These are phyloP conservation scores for Alternaria tenuissima DNA, from an alignment of 2,329 filamentous ascomycete genomes.

Conservation along the genomic window DNA sequence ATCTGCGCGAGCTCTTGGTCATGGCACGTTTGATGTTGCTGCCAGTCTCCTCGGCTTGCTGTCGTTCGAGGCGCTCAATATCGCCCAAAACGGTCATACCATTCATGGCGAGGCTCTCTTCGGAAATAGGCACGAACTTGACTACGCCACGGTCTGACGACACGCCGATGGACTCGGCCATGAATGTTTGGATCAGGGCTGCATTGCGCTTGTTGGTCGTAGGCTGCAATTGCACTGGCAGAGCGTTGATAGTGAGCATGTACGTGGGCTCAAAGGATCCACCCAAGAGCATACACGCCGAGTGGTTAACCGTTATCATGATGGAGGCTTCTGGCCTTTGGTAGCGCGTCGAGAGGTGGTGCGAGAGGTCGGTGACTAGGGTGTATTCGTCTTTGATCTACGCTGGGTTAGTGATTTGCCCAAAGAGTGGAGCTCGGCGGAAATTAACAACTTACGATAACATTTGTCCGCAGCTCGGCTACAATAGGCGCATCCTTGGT, in stretches of 20 bases:
- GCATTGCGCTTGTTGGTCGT: slow-evolving; percentile 84
- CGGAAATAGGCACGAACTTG: slow-evolving; percentile 72
- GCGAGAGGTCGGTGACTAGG: slow-evolving; percentile 76
- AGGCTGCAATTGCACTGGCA: slow-evolving; percentile 73
- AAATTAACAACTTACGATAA: slow-evolving; percentile 55
- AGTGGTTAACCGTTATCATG: slow-evolving; percentile 78
- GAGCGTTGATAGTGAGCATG: slow-evolving; percentile 74
- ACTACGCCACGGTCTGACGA: slow-evolving; percentile 72
- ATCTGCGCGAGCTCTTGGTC: slow-evolving; percentile 48
- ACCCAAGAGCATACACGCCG: slow-evolving; percentile 76
- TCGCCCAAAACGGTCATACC: slow-evolving; percentile 74
- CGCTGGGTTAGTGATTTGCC: slow-evolving; percentile 29
- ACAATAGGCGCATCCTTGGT: slow-evolving; percentile 57
- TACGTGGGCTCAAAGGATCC: slow-evolving; percentile 83
- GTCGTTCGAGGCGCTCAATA: slow-evolving; percentile 66
- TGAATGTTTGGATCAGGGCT: slow-evolving; percentile 76
- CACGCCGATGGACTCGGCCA: slow-evolving; percentile 76
- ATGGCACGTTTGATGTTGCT: slow-evolving; percentile 54
- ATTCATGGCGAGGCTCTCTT: slow-evolving; percentile 75
- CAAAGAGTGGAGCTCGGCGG: slow-evolving; percentile 17
- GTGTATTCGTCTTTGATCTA: slow-evolving; percentile 79
- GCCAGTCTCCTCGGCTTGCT: slow-evolving; percentile 53
- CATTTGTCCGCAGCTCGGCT: slow-evolving; percentile 59
- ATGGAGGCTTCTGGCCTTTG: slow-evolving; percentile 77
- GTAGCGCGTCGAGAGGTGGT: slow-evolving; percentile 77